Conservation (phyloP, 2,329 filamentous ascomycete genomes). For the Huntiella decipiens region DNA sequence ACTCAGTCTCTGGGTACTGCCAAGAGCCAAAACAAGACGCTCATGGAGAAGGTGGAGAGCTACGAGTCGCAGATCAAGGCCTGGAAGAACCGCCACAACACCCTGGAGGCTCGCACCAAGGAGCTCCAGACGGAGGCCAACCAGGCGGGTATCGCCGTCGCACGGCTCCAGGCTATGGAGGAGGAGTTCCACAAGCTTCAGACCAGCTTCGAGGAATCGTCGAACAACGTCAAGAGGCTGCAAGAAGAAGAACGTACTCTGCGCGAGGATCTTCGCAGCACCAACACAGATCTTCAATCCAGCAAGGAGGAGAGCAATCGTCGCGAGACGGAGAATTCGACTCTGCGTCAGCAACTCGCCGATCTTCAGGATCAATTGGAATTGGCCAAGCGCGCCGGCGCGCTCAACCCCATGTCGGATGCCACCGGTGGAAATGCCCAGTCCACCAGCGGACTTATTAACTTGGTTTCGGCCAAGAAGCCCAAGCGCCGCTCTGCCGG, state of each 20-base stretch:
- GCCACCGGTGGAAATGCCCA: slow-evolving; percentile 23
- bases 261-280: slow-evolving; percentile 60
- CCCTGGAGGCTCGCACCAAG: slow-evolving; percentile 73
- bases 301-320: slow-evolving; percentile 55
- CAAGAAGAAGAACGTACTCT: slow-evolving; percentile 85
- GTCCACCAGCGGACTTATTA: slow-evolving; percentile 65
- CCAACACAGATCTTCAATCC: slow-evolving; percentile 63
- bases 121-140: slow-evolving; percentile 94
- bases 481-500: slow-evolving; percentile 86
- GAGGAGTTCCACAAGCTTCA: slow-evolving; percentile 90
- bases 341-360: slow-evolving; percentile 68
- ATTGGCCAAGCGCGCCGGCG: slow-evolving; percentile 52
- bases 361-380: slow-evolving; percentile 89
- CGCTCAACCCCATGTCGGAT: slow-evolving; percentile 49
- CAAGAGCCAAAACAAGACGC: slow-evolving; percentile 83
- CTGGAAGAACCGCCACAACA: slow-evolving; percentile 83
- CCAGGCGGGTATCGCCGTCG: slow-evolving; percentile 87
- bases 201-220: slow-evolving; percentile 73
- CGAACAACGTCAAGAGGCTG: slow-evolving; percentile 75
- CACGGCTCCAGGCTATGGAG: slow-evolving; percentile 77
- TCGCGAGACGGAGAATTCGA: slow-evolving; percentile 70
- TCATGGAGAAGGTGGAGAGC: slow-evolving; percentile 77
- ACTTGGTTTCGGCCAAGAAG: slow-evolving; percentile 91
- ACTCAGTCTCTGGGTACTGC: slow-evolving; percentile 83
- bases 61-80: slow-evolving; percentile 93